These are phyloP conservation scores for Aureobasidium vineae DNA, from an alignment of 2,329 filamentous ascomycete species.

Conservation along the genomic window DNA sequence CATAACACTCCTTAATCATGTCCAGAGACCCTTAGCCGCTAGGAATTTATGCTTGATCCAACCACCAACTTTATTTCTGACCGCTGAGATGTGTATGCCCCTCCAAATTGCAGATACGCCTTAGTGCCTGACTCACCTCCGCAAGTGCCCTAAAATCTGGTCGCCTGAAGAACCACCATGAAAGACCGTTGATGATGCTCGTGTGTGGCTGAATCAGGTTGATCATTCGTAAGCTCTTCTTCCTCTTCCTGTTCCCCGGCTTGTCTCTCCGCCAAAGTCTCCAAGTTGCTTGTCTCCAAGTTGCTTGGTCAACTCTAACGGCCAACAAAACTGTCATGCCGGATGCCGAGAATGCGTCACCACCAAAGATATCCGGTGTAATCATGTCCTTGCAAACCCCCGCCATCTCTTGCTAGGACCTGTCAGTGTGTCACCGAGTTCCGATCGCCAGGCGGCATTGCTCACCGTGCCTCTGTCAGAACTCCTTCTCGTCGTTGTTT, in stretches of 20 bases:
- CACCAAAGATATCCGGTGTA: neutral
- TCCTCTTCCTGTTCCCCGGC: conserved; percentile 5
- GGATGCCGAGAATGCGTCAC: neutral
- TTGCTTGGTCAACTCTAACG: conserved; percentile 14
- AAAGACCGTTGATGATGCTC: conserved; percentile 10
- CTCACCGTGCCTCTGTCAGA: neutral
- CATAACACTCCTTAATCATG: neutral
- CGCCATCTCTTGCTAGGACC: conserved; percentile 11
- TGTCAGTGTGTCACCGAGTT: conserved; percentile 6
- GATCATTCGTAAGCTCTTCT: conserved; percentile 19
- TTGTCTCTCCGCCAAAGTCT: neutral
- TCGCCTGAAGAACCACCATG: neutral
- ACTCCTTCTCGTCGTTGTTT: neutral
- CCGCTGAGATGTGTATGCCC: neutral
- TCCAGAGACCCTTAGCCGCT: neutral
- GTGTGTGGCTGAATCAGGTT: conserved; percentile 3
- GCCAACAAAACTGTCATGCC: neutral
- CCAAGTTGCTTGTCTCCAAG: conserved; percentile 1
- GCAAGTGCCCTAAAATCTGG: neutral
- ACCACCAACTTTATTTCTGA: neutral
- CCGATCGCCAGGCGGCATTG: neutral
- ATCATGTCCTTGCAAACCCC: neutral
- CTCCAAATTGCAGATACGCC: neutral
- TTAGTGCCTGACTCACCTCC: neutral
- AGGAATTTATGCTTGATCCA: neutral